A percentile compares a stretch with the other conserved stretches of the same genome.
These are phyloP conservation scores for Pythium chondricola DNA, from an alignment of 352 stramenopile species.

Conservation along the genomic window DNA sequence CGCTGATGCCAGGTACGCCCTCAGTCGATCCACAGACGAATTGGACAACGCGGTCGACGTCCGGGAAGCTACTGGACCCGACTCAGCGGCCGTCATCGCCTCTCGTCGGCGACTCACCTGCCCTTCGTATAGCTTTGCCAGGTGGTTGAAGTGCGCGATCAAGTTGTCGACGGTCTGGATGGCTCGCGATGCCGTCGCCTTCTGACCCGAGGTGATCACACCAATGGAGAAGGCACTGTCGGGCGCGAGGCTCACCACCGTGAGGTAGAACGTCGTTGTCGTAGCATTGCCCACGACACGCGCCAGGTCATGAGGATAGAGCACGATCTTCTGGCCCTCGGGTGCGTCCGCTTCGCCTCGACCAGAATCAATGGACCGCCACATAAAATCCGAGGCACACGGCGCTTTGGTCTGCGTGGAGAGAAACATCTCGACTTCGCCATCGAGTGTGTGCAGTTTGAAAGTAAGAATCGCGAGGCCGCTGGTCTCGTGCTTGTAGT, in stretches of 20 bases:
- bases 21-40: conserved; percentile 17
- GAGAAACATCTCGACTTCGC: conserved; percentile 60
- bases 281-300: conserved; percentile 2
- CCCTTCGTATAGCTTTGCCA: conserved; percentile 32
- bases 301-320: conserved; percentile 50
- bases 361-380: conserved; percentile 22
- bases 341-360: neutral
- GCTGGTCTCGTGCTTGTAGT: conserved; percentile 21
- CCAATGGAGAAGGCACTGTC: conserved; percentile 38
- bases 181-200: conserved; percentile 39
- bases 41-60: neutral
- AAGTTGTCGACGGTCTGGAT: conserved; percentile 61
- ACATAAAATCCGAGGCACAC: conserved; percentile 66
- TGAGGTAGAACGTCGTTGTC: conserved; percentile 43
- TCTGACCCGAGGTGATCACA: conserved; percentile 62
- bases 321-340: conserved; percentile 37
- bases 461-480: conserved; percentile 44
- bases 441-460: conserved; percentile 34
- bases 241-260: conserved; percentile 38
- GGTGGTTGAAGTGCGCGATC: conserved; percentile 61
- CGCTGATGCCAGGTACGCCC: conserved; percentile 10
- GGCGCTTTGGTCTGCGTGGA: conserved; percentile 62
- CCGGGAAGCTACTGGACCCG: neutral
- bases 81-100: neutral
- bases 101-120: conserved; percentile 6